Base-by-base conservation (phyloP, 2,329 filamentous ascomycete genomes). In the Fusarium cicatricum region DNA sequence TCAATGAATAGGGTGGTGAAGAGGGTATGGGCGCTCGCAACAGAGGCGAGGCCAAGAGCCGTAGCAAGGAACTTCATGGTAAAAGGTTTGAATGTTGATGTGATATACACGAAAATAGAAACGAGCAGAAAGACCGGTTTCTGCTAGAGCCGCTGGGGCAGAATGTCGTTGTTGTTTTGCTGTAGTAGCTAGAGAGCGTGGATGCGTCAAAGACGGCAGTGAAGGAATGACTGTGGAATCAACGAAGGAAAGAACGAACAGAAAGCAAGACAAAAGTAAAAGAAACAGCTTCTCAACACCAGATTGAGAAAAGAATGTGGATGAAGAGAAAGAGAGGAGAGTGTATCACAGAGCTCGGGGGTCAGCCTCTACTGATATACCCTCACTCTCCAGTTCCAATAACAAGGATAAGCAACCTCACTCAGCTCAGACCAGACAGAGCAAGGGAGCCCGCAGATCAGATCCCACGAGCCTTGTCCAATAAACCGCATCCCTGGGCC, bases 1-100 rank as follows among this genome's bases (percentile, higher is more conserved):
- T 89, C 78, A 63, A 90, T 74, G 62, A 82, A 87, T 42, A 90
- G 76, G 4, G 83, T 88, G 2, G 86, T 87, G 70, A 90, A 84
- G 42, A 84, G 71, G 6, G 86, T 89, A 68, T 90, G 87, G 36
- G 83, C 84, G 41, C 70, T 71, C 17, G 73, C 74, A n/a, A 70
- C 58, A 12, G 72, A 66, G 46, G 75, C 74, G 47, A 82, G 58
- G 47, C 70, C 73, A 41, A 78, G 60, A 11, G 71, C 56, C 29
- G 70, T 58, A 46, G 69, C 53, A 45, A 70, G 38, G 45, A 72
- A 66, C 53, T 71, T 75, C 74, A 78, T 82, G 62, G 71, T 78
- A 71, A 52, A 52, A 21, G n/a, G 14, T 72, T 77, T 69, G 46
- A 41, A 33, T n/a, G 21, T 8, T 16, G 34, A 37, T 31, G 33